Conservation (phyloP, 768 basidiomycete genomes). For the Lactarius hatsudake region DNA sequence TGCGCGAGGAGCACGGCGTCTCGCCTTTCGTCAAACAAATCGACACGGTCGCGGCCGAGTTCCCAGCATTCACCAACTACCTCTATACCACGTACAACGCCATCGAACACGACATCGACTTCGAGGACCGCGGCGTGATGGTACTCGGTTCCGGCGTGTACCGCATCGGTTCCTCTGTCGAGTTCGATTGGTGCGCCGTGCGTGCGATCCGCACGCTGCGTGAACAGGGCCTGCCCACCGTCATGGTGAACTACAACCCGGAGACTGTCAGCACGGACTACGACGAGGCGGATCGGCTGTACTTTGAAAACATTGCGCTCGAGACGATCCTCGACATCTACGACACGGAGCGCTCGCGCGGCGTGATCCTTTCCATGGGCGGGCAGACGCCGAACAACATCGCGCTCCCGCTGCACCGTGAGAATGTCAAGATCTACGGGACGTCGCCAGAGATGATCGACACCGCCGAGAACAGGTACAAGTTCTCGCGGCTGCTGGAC, state of each 20-base stretch:
- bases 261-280: slow-evolving; percentile 99
- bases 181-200: slow-evolving; percentile 99
- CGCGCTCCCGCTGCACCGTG: slow-evolving; percentile 89
- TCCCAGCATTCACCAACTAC: slow-evolving; percentile 98
- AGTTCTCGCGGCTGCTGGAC: slow-evolving; percentile 96
- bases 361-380: slow-evolving; percentile 96
- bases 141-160: slow-evolving; percentile 98
- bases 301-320: slow-evolving; percentile 97
- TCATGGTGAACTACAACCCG: slow-evolving; percentile 99
- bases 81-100: slow-evolving; percentile 98
- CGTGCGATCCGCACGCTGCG: slow-evolving; percentile 94
- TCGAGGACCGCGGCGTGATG: slow-evolving; percentile 92
- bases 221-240: slow-evolving; percentile 89
- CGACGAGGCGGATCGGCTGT: slow-evolving; percentile 96
- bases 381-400: slow-evolving; percentile 99
- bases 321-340: slow-evolving; percentile 98
- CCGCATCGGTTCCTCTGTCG: slow-evolving; percentile 97
- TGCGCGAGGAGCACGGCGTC: slow-evolving; percentile 82
- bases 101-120: slow-evolving; percentile 86
- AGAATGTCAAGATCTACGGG: slow-evolving; percentile 98
- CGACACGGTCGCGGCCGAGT: slow-evolving; percentile 98
- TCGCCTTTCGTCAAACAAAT: slow-evolving; percentile 97
- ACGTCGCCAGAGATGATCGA: slow-evolving; percentile 99
- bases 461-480: slow-evolving; percentile 98
- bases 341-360: slow-evolving; percentile 82